Evolutionary conservation across 257 asterid genomes (phyloP).

Genomic region (Solanum peruvianum): DNA sequence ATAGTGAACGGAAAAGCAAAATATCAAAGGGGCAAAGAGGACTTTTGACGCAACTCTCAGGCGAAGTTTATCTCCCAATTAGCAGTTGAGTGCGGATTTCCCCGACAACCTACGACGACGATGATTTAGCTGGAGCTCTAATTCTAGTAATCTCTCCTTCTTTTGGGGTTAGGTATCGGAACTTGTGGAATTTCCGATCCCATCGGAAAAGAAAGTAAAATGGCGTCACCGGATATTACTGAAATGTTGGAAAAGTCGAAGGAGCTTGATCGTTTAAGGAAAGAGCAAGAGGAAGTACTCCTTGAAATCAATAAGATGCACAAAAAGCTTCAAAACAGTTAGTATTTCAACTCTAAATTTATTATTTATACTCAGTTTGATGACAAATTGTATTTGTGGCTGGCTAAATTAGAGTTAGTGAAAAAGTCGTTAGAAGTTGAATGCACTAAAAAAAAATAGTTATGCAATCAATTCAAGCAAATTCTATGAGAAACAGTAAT

Average conservation of each 20-base stretch:
- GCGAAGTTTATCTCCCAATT: not conserved
- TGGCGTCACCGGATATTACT: slow-evolving; percentile 68
- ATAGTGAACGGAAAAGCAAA: not conserved
- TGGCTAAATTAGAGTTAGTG: not conserved
- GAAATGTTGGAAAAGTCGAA: slow-evolving; percentile 68
- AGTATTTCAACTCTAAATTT: slow-evolving; percentile 4
- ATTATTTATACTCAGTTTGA: not conserved
- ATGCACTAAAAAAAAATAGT: not conserved
- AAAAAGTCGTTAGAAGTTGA: not conserved
- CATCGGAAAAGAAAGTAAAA: slow-evolving; percentile 6
- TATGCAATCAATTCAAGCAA: not conserved
- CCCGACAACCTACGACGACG: not conserved
- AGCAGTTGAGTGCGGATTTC: not conserved
- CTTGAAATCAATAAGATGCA: slow-evolving; percentile 88
- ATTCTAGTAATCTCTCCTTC: not conserved
- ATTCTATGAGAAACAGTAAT: not conserved
- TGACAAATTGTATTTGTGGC: not conserved
- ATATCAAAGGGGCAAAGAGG: not conserved
- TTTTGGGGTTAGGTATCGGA: not conserved
- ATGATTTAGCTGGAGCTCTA: not conserved
- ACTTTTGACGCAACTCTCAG: not conserved
- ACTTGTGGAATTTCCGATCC: slow-evolving; percentile 13
- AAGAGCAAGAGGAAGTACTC: slow-evolving; percentile 67
- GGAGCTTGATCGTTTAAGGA: slow-evolving; percentile 93
- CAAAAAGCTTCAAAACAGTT: slow-evolving; percentile 76